Percentiles rank a stretch among this genome's conserved stretches.
Evolutionary conservation across 768 basidiomycete species (phyloP).

Genomic region (Mycena epipterygia): DNA sequence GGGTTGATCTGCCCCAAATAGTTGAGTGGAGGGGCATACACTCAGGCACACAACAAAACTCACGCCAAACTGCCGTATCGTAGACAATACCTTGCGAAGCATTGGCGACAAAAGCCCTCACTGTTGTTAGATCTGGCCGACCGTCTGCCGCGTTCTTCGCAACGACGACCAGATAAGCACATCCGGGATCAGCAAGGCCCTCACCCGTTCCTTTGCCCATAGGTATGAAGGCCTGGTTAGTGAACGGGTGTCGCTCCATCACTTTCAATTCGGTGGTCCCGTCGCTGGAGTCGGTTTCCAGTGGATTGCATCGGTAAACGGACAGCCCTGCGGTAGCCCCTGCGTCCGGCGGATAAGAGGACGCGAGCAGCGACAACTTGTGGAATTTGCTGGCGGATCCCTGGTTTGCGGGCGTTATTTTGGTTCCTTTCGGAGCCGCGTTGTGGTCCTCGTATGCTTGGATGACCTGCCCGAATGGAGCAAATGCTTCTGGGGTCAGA

Average conservation of each 20-base stretch:
- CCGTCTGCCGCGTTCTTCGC: conserved; percentile 84
- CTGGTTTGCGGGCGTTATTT: conserved; percentile 87
- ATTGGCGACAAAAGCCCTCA: conserved; percentile 87
- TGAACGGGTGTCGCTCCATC: conserved; percentile 92
- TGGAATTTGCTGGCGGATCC: conserved; percentile 96
- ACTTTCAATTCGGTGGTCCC: conserved; percentile 72
- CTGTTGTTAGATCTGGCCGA: conserved; percentile 78
- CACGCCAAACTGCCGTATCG: conserved; percentile 89
- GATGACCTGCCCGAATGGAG: conserved; percentile 90
- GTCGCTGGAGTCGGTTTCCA: conserved; percentile 58
- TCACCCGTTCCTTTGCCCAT: conserved; percentile 78
- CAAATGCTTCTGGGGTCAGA: conserved; percentile 89
- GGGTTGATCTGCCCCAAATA: conserved; percentile 80
- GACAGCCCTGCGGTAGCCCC: conserved; percentile 80
- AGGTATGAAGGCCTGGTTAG: conserved; percentile 94
- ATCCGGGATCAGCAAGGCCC: conserved; percentile 31
- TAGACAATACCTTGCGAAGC: conserved; percentile 91
- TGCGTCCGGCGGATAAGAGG: conserved; percentile 71
- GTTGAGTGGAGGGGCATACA: conserved; percentile 17
- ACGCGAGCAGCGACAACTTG: conserved; percentile 81
- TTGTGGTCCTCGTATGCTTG: conserved; percentile 84
- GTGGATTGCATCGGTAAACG: conserved; percentile 83
- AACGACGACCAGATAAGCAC: conserved; percentile 85
- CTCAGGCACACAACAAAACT: conserved; percentile 52
- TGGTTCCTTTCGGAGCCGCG: conserved; percentile 76